Evolutionary conservation across 352 stramenopile species (phyloP).

Genomic region (Phytophthora agathidicida): DNA sequence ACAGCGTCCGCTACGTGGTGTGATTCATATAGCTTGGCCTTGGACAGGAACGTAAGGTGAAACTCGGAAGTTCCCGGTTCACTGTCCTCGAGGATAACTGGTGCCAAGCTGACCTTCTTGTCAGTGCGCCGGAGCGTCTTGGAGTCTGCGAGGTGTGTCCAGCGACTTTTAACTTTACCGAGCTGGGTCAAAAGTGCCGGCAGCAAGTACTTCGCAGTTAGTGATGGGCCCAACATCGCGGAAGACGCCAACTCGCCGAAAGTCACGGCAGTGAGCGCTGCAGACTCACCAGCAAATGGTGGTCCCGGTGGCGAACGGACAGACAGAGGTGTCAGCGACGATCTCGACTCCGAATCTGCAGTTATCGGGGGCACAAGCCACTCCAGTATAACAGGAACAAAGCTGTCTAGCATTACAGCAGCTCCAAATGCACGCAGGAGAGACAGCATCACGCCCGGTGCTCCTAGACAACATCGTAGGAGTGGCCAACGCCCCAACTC

Average conservation of each 20-base stretch:
- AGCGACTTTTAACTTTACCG: conserved; percentile 59
- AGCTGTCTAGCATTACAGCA: conserved; percentile 47
- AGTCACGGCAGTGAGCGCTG: conserved; percentile 46
- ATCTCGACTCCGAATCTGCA: conserved; percentile 15
- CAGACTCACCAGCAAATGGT: conserved; percentile 56
- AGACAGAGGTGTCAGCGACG: conserved; percentile 20
- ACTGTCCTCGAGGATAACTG: conserved; percentile 31
- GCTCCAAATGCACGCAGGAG: conserved; percentile 57
- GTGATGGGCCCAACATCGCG: conserved; percentile 55
- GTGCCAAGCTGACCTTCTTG: conserved; percentile 18
- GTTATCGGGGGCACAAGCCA: conserved; percentile 54
- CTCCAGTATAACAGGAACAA: conserved; percentile 71
- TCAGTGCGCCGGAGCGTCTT: conserved; percentile 47
- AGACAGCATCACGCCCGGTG: conserved; percentile 55
- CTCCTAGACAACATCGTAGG: conserved; percentile 43
- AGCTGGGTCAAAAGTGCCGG: conserved; percentile 58
- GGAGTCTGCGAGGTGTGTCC: conserved; percentile 55
- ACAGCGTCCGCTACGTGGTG: conserved; percentile 74
- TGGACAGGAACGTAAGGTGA: conserved; percentile 69
- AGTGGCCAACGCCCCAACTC: conserved; percentile 38
- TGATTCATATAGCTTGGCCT: conserved; percentile 62
- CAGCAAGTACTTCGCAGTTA: conserved; percentile 70
- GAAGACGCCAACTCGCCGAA: conserved; percentile 59
- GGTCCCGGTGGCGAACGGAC: conserved; percentile 6
- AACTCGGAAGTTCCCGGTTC: conserved; percentile 39